Base-by-base conservation (phyloP, 2,329 filamentous ascomycete genomes). In the Trichophyton mentagrophytes region DNA sequence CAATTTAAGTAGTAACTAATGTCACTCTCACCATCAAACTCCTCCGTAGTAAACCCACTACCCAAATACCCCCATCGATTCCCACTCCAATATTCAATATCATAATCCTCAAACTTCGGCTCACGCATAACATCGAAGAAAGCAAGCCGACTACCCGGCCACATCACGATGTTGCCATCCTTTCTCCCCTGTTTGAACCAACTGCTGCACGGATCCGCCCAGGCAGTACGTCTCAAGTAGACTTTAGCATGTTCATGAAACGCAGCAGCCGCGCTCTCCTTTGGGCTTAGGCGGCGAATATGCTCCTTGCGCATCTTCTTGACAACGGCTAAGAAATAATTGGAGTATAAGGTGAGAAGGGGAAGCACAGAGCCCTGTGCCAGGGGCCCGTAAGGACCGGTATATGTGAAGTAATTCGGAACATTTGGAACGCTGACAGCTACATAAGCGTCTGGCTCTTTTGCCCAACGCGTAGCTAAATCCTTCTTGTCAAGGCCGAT, bases 141-240 rank as follows among this genome's bases (percentile, higher is more conserved):
- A 0, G 62, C 60, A 17, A 70, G 58, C 15, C 67, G 61, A 11
- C 59, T 65, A 30, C 67, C 67, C 8, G 67, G 67, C 66, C 67
- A 69, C 46, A 67, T 61, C 25, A 64, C 64, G 36, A 66, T 60
- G 27, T 64, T 63, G 8, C 67, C 67, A 46, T 65, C 64, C 58
- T 62, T 64, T 42, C 59, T 64, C 9, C 66, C 66, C 49, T 67
- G 66, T 60, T 65, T 65, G 57, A 64, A 66, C 65, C 65, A 59
- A 62, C 66, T 42, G 62, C 67, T 61, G 42, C 65, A 66, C 7
- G 60, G 58, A 33, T 63, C 62, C 4, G 61, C 57, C 61, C 62
- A 66, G 30, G 61, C 58, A 7, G 62, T 63, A 57, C 61, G 61
- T 20, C 61, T 46, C 25, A 66, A 36, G 27, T 63, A 64, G 22